Conservation (phyloP, 202 grass and related monocot species). For the Setaria viridis region DNA sequence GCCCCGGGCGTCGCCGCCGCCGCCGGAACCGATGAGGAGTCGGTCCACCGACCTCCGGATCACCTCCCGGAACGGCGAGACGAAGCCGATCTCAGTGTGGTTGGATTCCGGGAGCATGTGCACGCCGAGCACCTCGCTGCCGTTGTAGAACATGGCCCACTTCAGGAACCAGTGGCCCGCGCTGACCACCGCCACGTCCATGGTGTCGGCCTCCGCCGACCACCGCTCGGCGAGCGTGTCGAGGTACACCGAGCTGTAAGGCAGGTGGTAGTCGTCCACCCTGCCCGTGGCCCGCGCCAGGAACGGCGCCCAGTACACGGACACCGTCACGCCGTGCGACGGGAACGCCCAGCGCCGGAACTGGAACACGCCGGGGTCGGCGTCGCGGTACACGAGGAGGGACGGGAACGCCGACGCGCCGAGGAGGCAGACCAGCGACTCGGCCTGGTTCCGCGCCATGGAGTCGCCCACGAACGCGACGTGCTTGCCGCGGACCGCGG, state of each 20-base stretch:
- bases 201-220: constrained; percentile 31
- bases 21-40: background rate
- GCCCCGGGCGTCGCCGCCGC: background rate
- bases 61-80: background rate
- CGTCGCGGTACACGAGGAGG: constrained; percentile 10
- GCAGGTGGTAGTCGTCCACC: background rate
- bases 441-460: too few relatives aligned
- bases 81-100: constrained; percentile 35
- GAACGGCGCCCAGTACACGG: constrained; percentile 66
- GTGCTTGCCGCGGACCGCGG: too few relatives aligned
- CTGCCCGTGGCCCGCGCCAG: constrained; percentile 41
- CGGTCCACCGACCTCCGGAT: background rate
- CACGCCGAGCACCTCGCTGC: constrained; percentile 33
- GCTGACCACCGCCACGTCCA: constrained; percentile 51
- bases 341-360: constrained; percentile 59
- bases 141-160: constrained; percentile 44
- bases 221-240: constrained; percentile 49
- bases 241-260: constrained; percentile 43
- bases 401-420: background rate
- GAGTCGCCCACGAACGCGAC: too few relatives aligned
- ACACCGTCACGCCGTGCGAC: constrained; percentile 52
- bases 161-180: constrained; percentile 56
- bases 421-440: too few relatives aligned
- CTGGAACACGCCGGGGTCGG: constrained; percentile 30
- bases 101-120: constrained; percentile 34